Base-by-base conservation (phyloP, 768 basidiomycete species). In the Lactifluus volemus region DNA sequence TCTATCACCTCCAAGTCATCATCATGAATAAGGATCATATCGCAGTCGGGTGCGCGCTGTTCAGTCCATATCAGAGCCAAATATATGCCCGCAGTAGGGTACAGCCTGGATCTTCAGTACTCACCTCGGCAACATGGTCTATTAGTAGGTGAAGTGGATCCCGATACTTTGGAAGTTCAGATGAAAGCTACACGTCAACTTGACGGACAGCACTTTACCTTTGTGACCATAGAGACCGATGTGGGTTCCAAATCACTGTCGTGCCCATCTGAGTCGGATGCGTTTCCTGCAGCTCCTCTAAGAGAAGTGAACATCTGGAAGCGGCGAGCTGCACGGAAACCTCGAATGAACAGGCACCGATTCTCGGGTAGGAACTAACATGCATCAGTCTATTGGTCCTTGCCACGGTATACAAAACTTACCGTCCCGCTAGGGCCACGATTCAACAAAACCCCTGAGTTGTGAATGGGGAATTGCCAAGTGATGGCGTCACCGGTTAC, bases 11-110 rank as follows among this genome's bases (percentile, higher is more conserved):
- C 39, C 52, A 53, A 19, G 52, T 25, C 54, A 30, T 55, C 54
- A 47, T 55, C 54, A 17, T 55, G 54, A n/a, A 55, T 32, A 47
- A 55, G 54, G 38, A 34, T 11, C 54, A 55, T 55, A 47, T 55
- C 42, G 25, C 54, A 45, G n/a, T 36, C 54, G 11, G 44, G 32
- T 6, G 54, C 15, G 5, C 32, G 30, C 54, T 55, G 44, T 17
- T 17, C 2, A 34, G 17, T 17, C 34, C 30, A 47, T 21, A 25
- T 47, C 7, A 54, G 51, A 21, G 5, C 51, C 19, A 53, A 14
- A 21, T 30, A 9, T 10, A 34, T 19, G 19, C 29, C 6, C 2
- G 21, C 4, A 34, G 29, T 17, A 17, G 44, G 15, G 10, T 9
- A 53, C 19, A 25, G 11, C 10, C 8, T 19, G 11, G 11, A 19